Evolutionary conservation across 352 stramenopile genomes (phyloP).

Genomic region (Phytophthora capsici): DNA sequence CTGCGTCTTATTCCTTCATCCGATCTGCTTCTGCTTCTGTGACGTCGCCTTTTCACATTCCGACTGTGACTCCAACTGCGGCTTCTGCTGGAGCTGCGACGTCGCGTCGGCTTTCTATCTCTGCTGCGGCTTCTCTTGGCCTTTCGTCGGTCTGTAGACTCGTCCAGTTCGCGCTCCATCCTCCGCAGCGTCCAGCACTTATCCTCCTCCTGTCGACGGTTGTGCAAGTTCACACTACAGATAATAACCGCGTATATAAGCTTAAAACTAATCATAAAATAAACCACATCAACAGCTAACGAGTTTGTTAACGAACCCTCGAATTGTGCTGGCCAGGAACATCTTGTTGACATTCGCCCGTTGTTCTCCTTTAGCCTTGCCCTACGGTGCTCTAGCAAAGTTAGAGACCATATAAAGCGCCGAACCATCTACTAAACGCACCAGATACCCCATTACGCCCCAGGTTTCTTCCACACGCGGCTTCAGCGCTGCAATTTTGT

Average conservation of each 20-base stretch:
- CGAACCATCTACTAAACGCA: slow-evolving; percentile 14
- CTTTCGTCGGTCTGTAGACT: slow-evolving; percentile 8
- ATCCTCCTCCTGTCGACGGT: slow-evolving; percentile 69
- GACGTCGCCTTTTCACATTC: not conserved
- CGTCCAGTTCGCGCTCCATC: slow-evolving; percentile 46
- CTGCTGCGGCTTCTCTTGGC: slow-evolving; percentile 30
- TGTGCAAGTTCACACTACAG: slow-evolving; percentile 63
- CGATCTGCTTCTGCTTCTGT: slow-evolving; percentile 34
- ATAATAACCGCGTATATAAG: not conserved
- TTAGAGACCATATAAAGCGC: slow-evolving; percentile 1
- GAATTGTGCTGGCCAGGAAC: slow-evolving; percentile 70
- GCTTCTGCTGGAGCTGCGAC: slow-evolving; percentile 20
- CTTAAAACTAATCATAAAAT: not conserved
- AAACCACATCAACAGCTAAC: not conserved
- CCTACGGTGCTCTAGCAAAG: slow-evolving; percentile 9
- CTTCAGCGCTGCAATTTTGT: slow-evolving; percentile 49
- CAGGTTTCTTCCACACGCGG: slow-evolving; percentile 38
- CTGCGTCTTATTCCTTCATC: slow-evolving; percentile 12
- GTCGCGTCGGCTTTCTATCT: slow-evolving; percentile 8
- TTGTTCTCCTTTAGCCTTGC: slow-evolving; percentile 24
- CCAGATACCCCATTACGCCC: slow-evolving; percentile 63
- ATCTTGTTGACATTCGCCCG: slow-evolving; percentile 74
- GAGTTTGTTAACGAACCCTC: no score
- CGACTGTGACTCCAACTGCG: slow-evolving; percentile 23
- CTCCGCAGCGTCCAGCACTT: slow-evolving; percentile 62